Base-by-base conservation (phyloP, 2,329 filamentous ascomycete genomes). In the Tricladium varicosporioides region DNA sequence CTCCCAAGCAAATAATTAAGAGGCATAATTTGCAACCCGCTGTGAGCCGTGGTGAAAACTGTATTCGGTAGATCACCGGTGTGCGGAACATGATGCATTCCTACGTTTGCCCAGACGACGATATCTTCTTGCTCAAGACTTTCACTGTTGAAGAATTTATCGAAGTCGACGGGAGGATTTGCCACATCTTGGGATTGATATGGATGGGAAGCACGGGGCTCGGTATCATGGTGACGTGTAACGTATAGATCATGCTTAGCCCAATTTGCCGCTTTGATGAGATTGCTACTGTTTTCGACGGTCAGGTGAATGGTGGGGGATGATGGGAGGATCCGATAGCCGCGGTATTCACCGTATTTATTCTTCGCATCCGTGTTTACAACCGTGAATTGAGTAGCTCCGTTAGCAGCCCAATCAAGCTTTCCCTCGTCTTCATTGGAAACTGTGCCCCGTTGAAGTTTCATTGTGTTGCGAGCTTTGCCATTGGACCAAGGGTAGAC, bases 61-160 rank as follows among this genome's bases (percentile, higher is more conserved):
- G 80, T 83, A 63, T 81, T 81, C 15, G 80, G 80, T 11, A 83
- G 65, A 61, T 81, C 79, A 16, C 74, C 75, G 1, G 79, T 78
- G 62, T 80, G 76, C 9, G 81, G 78, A n/a, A 82, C 69, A 64
- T 84, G 81, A 63, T 84, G 80, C 77, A 80, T 83, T 14, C 81
- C 81, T 7, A 80, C 63, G 56, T 80, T 83, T 57, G 83, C 73
- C 75, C 77, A 83, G 11, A 83, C 53, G 2, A 82, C 79, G 51
- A 63, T 22, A 53, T 78, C 76, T 63, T 77, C 74, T 54, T 79
- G 72, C 43, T 68, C 63, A 2, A 78, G 64, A 9, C 60, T 69
- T 63, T 80, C 74, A 47, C 70, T 72, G 57, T 79, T 67, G 36
- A 80, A 75, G 66, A 81, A 81, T 27, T 74, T 73, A 43, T 67